Evolutionary conservation across 208 protist species (phyloP).

Genomic region (Tritrichomonas foetus): DNA sequence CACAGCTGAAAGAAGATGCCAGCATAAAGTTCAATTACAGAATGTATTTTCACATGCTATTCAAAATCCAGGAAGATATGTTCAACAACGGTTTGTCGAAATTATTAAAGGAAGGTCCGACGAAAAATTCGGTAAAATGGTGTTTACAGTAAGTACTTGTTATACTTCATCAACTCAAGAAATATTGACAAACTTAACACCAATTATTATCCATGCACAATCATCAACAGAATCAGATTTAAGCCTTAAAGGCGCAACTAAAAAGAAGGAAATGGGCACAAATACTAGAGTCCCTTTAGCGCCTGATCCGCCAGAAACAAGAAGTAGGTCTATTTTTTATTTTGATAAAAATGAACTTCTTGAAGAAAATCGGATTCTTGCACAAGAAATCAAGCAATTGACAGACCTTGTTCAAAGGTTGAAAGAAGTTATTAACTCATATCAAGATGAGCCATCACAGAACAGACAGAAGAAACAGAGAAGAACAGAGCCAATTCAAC

Average conservation of each 20-base stretch:
- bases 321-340: background rate
- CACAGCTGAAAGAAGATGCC: background rate
- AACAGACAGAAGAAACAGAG: background rate
- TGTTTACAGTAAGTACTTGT: background rate
- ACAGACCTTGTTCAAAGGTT: background rate
- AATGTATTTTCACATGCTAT: background rate
- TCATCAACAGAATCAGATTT: background rate
- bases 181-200: background rate
- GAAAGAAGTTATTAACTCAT: background rate
- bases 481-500: background rate
- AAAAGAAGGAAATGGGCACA: background rate
- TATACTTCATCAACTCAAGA: background rate
- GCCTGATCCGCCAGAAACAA: background rate
- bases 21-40: background rate
- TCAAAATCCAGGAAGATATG: background rate
- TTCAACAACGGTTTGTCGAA: background rate
- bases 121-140: background rate
- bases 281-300: background rate
- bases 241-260: background rate
- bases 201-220: background rate
- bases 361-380: conserved; percentile 15
- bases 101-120: background rate
- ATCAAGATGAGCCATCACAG: background rate
- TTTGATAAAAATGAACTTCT: conserved; percentile 15
- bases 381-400: background rate